Evolutionary conservation across 306 rosid genomes (phyloP).

Genomic region (Biancaea sappan): DNA sequence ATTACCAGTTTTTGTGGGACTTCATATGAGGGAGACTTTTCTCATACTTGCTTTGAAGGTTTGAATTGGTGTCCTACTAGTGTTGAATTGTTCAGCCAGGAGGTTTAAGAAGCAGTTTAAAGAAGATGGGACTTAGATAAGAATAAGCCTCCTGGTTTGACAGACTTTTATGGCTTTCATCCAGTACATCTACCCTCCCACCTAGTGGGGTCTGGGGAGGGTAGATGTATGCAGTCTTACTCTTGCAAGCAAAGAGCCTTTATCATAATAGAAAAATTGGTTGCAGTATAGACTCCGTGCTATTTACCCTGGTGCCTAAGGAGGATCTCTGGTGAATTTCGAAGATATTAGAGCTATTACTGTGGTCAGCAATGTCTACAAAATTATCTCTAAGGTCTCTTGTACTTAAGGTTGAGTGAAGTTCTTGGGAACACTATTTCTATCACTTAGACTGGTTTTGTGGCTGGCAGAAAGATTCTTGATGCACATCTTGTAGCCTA

Average conservation of each 20-base stretch:
- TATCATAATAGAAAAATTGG: not conserved
- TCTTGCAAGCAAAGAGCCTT: too few relatives aligned
- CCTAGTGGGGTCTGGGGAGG: too few relatives aligned
- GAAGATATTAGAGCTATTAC: not conserved
- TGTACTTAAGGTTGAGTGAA: too few relatives aligned
- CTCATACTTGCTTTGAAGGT: not conserved
- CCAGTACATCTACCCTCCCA: too few relatives aligned
- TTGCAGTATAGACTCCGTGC: too few relatives aligned
- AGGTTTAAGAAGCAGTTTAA: not conserved
- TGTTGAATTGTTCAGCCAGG: not conserved
- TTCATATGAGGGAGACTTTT: not conserved
- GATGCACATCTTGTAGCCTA: not conserved
- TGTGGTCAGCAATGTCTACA: not conserved
- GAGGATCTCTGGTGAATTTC: not conserved
- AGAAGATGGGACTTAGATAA: not conserved
- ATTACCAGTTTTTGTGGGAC: not conserved
- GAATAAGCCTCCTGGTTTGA: not conserved
- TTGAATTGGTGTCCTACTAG: not conserved
- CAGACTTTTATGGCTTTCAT: not conserved
- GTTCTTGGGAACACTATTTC: not conserved
- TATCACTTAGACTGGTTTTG: not conserved
- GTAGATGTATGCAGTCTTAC: too few relatives aligned
- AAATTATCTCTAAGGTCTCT: too few relatives aligned
- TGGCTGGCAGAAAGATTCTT: not conserved
- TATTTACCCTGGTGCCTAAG: not conserved